These are phyloP conservation scores for Recurvomyces mirabilis DNA, from an alignment of 495 filamentous ascomycete species.

Conservation along the genomic window DNA sequence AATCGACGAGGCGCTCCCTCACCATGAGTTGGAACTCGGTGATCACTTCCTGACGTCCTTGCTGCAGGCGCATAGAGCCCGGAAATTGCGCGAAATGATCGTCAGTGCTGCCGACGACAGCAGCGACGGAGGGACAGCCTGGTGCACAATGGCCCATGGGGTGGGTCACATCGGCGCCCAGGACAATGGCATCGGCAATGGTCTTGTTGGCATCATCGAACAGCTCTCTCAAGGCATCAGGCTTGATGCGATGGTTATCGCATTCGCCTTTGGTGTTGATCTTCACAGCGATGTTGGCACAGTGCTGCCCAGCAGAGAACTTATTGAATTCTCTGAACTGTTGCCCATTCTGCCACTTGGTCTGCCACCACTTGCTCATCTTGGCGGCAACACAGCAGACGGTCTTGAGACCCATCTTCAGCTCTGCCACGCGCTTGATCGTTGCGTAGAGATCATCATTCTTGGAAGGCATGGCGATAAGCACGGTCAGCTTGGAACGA, in stretches of 20 bases:
- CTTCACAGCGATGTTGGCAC: conserved; percentile 16
- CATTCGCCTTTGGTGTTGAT: conserved; percentile 1
- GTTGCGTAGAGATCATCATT: conserved; percentile 1
- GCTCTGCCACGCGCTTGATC: conserved; percentile 15
- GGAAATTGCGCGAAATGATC: conserved; percentile 7
- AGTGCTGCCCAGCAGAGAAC: too few relatives aligned
- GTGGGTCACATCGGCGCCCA: conserved; percentile 21
- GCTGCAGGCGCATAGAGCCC: conserved; percentile 16
- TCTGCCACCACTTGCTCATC: background rate
- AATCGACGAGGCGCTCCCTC: conserved; percentile 9
- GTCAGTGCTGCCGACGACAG: conserved; percentile 14
- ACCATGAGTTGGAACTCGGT: conserved; percentile 13
- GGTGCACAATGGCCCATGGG: background rate
- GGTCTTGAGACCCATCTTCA: conserved; percentile 4
- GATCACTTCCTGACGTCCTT: conserved; percentile 8
- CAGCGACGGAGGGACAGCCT: conserved; percentile 13
- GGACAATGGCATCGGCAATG: conserved; percentile 14
- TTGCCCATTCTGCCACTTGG: background rate
- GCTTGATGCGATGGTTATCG: background rate
- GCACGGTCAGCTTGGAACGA: background rate
- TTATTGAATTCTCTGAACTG: too few relatives aligned
- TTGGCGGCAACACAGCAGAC: background rate
- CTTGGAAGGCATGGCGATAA: background rate
- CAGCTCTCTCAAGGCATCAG: background rate
- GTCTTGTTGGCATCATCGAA: background rate